Conservation (phyloP, 176 grass and related monocot genomes). For the bread wheat (Triticum aestivum) region IWGSC_CS_RefSeq_v2.1 NC_057801.1:267541080-267541579, state of each 20-base stretch:
- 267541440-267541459: conserved; percentile 38
- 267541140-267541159: too few species aligned
- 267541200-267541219: too few species aligned
- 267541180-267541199: too few species aligned
- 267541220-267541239: too few species aligned
- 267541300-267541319: too few species aligned
- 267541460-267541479: conserved; percentile 42
- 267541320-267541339: not conserved
- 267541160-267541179: too few species aligned
- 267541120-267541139: too few species aligned
- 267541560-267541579: conserved; percentile 57
- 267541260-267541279: too few species aligned
- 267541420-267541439: not conserved
- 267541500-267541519: conserved; percentile 74
- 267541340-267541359: not conserved
- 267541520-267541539: conserved; percentile 73
- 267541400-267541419: not conserved
- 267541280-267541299: too few species aligned
- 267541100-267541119: too few species aligned
- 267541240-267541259: too few species aligned
- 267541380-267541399: not conserved
- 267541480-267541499: conserved; percentile 60
- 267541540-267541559: conserved; percentile 72
- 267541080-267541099: too few species aligned
- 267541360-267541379: not conserved